Conservation (phyloP, 2,329 filamentous ascomycete genomes). For the Colletotrichum gloeosporioides region DNA sequence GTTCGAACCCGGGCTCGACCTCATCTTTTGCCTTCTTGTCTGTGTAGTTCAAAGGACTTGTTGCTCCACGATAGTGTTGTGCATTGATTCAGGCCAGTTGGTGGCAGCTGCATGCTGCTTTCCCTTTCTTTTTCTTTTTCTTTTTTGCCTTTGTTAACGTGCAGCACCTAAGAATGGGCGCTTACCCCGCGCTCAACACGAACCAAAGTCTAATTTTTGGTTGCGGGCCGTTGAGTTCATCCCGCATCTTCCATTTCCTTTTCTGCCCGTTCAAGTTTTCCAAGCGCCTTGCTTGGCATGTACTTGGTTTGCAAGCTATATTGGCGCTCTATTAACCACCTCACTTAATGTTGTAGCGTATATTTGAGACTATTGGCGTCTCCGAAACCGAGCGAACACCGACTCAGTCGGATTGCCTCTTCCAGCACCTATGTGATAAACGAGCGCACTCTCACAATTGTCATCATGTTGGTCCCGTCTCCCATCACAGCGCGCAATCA, state of each 20-base stretch:
- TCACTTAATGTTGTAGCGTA: background rate
- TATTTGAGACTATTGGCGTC: background rate
- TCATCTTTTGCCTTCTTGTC: background rate
- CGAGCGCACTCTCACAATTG: background rate
- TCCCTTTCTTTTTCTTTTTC: accelerated
- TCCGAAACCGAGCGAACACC: background rate
- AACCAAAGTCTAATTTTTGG: background rate
- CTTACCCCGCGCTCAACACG: background rate
- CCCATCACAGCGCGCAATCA: background rate
- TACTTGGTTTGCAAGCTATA: background rate
- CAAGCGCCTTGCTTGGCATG: background rate
- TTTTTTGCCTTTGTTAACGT: background rate
- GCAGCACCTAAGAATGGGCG: background rate
- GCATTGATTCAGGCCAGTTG: background rate
- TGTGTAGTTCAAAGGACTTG: too few species aligned
- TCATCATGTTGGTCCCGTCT: background rate
- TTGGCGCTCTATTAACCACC: background rate
- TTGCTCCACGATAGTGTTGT: background rate
- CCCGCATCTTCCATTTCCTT: background rate
- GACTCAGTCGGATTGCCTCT: background rate
- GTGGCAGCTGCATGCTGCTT: background rate
- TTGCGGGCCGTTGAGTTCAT: background rate
- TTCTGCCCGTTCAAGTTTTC: background rate
- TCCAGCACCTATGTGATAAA: background rate
- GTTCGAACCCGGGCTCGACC: slow-evolving; percentile 22